Conservation (phyloP, 352 stramenopile species). For the Peronospora belbahrii region DNA sequence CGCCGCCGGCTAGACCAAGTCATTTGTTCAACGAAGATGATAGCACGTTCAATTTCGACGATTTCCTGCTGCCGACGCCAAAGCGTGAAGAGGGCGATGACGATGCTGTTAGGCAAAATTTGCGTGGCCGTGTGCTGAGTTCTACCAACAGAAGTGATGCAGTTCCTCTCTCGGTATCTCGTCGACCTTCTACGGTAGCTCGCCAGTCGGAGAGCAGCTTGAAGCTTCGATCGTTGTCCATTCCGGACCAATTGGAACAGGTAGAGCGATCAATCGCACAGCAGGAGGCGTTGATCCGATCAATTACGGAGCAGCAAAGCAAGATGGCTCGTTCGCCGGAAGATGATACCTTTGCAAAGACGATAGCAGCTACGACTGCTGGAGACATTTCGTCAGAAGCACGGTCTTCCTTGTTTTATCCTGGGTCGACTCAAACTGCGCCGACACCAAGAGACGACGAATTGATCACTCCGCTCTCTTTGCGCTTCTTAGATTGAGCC, state of each 20-base stretch:
- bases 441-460: constrained; percentile 24
- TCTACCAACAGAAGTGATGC: constrained; percentile 25
- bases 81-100: constrained; percentile 16
- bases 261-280: constrained; percentile 60
- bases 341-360: constrained; percentile 21
- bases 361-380: constrained; percentile 22
- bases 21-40: constrained; percentile 22
- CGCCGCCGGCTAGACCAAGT: constrained; percentile 17
- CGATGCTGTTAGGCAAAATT: background rate
- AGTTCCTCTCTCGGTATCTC: constrained; percentile 14
- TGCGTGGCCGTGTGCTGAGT: constrained; percentile 18
- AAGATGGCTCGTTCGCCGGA: constrained; percentile 31
- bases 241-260: constrained; percentile 40
- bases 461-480: constrained; percentile 23
- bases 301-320: constrained; percentile 45
- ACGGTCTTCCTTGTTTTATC: constrained; percentile 24
- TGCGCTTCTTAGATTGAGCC: constrained; percentile 21
- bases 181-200: constrained; percentile 22
- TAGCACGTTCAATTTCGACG: constrained; percentile 42
- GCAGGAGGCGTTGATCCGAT: constrained; percentile 51
- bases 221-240: constrained; percentile 37
- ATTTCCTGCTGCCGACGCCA: constrained; percentile 29
- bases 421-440: constrained; percentile 27
- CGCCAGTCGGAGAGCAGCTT: constrained; percentile 20
- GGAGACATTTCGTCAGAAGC: constrained; percentile 27